Percentiles rank a stretch among this genome's conserved stretches.
Conservation (phyloP, 2,329 filamentous ascomycete genomes). For the Lecanicillium sp. region DNA sequence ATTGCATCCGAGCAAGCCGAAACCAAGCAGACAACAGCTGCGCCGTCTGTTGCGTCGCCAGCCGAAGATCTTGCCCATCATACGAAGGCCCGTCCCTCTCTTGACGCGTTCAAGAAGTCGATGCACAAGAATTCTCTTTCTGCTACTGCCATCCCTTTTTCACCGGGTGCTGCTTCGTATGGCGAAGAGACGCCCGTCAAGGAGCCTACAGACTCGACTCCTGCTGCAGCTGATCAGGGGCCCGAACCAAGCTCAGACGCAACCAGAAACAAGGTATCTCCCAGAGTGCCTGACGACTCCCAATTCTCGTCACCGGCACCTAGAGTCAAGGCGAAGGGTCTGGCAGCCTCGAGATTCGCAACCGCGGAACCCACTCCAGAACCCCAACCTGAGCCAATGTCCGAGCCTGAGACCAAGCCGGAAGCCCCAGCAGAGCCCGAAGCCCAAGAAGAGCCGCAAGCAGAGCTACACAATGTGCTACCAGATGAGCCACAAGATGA, state of each 20-base stretch:
- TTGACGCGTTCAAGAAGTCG: constrained; percentile 1
- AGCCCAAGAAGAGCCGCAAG: background rate
- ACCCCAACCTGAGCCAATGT: constrained; percentile 20
- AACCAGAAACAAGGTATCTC: constrained; percentile 3
- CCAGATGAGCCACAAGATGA: background rate
- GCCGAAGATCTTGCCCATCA: constrained; percentile 38
- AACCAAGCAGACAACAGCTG: constrained; percentile 43
- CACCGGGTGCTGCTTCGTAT: constrained; percentile 31
- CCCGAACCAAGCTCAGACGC: background rate
- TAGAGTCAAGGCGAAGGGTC: constrained; percentile 32
- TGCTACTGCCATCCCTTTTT: constrained; percentile 64
- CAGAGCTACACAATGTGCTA: background rate
- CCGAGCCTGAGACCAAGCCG: background rate
- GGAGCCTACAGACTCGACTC: constrained; percentile 4
- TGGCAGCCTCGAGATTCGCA: constrained; percentile 38
- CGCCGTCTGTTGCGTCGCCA: constrained; percentile 44
- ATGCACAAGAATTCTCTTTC: constrained; percentile 46
- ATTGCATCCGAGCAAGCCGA: constrained; percentile 45
- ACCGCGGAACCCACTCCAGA: constrained; percentile 28
- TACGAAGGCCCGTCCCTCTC: constrained; percentile 10
- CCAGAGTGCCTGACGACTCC: constrained; percentile 27
- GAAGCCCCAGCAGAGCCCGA: constrained; percentile 1
- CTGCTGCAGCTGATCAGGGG: background rate
- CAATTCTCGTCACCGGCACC: constrained; percentile 39
- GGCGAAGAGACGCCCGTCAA: constrained; percentile 15